Evolutionary conservation across 768 basidiomycete species (phyloP).

Genomic region (Suillus clintonianus): DNA sequence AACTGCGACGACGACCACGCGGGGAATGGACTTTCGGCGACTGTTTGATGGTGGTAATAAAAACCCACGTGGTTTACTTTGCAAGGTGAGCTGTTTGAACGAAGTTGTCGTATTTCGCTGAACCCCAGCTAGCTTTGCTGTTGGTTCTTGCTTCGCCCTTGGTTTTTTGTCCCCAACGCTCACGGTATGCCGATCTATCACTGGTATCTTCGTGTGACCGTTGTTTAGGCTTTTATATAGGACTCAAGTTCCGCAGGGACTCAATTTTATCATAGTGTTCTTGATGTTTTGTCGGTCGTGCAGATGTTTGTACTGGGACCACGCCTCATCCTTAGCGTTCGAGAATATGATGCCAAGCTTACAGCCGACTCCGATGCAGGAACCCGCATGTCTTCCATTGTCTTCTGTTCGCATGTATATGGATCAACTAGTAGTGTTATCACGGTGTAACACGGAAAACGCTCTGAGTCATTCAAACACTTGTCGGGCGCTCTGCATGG

Average conservation of each 20-base stretch:
- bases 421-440: background rate
- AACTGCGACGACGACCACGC: background rate
- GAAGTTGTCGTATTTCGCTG: background rate
- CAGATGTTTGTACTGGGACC: background rate
- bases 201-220: no score
- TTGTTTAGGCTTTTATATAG: background rate
- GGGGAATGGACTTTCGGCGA: background rate
- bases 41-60: background rate
- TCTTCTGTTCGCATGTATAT: background rate
- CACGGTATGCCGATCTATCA: background rate
- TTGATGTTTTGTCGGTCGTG: background rate
- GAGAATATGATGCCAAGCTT: background rate
- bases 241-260: background rate
- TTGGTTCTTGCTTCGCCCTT: background rate
- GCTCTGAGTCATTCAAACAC: background rate
- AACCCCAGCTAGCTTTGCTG: background rate
- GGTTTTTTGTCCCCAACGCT: background rate
- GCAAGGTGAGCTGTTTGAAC: background rate
- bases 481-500: background rate
- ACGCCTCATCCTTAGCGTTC: constrained; percentile 1
- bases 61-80: background rate
- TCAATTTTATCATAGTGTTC: background rate
- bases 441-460: background rate
- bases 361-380: background rate
- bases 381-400: background rate